A percentile compares a stretch with the other conserved stretches of the same genome.
Evolutionary conservation across 805 yeast species (phyloP).

Genomic region (Nakazawaea ishiwadae): DNA sequence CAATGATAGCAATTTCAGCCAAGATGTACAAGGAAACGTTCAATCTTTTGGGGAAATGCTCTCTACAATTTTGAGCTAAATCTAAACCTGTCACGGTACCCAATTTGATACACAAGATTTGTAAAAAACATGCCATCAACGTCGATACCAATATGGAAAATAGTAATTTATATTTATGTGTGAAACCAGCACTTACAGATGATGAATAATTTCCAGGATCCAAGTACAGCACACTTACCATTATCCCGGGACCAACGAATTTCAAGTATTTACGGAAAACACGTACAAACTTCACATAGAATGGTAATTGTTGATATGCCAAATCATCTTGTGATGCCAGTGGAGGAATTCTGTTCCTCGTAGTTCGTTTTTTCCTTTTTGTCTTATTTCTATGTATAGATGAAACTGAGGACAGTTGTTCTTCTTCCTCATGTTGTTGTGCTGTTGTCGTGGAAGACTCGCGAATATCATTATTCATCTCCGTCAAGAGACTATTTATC

Average conservation of each 20-base stretch:
- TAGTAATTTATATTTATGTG: conserved; percentile 66
- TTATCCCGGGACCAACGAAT: conserved; percentile 83
- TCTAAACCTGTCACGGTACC: conserved; percentile 91
- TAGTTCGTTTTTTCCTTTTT: not conserved
- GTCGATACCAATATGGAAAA: conserved; percentile 76
- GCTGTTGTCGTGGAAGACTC: too few species aligned
- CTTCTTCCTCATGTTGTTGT: too few species aligned
- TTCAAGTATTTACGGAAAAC: conserved; percentile 48
- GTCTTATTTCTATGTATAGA: not conserved
- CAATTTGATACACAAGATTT: conserved; percentile 75
- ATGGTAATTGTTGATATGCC: not conserved
- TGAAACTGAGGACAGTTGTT: too few species aligned
- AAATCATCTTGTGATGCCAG: not conserved
- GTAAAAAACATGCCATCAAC: conserved; percentile 77
- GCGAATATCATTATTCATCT: conserved; percentile 5
- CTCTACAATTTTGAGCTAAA: conserved; percentile 78
- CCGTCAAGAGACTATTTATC: not conserved
- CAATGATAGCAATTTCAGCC: conserved; percentile 85
- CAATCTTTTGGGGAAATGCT: conserved; percentile 62
- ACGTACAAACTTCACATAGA: conserved; percentile 8
- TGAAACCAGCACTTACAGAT: conserved; percentile 85
- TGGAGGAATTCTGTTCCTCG: not conserved
- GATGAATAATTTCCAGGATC: conserved; percentile 95
- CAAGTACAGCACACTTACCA: conserved; percentile 87
- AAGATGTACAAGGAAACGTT: conserved; percentile 59